Evolutionary conservation across 2,329 filamentous ascomycete genomes (phyloP).

Genomic region (Fusarium foetens): DNA sequence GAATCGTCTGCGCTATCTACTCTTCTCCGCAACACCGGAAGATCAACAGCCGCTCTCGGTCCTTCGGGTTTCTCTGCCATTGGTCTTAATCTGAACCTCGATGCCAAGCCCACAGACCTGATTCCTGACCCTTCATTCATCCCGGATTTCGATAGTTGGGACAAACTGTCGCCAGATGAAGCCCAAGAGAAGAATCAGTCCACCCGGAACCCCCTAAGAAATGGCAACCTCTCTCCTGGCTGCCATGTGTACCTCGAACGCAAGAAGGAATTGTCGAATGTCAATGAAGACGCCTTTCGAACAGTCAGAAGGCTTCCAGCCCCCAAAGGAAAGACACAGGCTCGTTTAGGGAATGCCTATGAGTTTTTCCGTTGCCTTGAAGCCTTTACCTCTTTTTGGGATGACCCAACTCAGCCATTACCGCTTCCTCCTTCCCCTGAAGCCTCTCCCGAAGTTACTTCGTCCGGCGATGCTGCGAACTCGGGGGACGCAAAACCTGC

Average conservation of each 20-base stretch:
- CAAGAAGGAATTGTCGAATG: slow-evolving; percentile 64
- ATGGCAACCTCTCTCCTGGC: slow-evolving; percentile 66
- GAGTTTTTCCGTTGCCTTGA: slow-evolving; percentile 74
- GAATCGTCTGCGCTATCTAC: slow-evolving; percentile 55
- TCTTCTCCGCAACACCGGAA: slow-evolving; percentile 64
- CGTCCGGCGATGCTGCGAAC: slow-evolving; percentile 10
- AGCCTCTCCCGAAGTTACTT: slow-evolving; percentile 38
- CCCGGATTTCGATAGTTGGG: slow-evolving; percentile 65
- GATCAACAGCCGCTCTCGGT: slow-evolving; percentile 53
- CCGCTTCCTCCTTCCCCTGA: slow-evolving; percentile 50
- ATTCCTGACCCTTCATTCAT: slow-evolving; percentile 64
- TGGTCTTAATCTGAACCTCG: slow-evolving; percentile 64
- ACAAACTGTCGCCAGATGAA: slow-evolving; percentile 59
- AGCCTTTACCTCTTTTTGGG: slow-evolving; percentile 68
- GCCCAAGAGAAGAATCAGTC: slow-evolving; percentile 59
- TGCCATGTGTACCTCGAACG: slow-evolving; percentile 68
- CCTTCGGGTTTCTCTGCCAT: slow-evolving; percentile 66
- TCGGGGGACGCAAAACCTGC: slow-evolving; percentile 21
- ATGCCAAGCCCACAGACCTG: slow-evolving; percentile 60
- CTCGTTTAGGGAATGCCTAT: slow-evolving; percentile 70
- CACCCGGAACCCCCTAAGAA: slow-evolving; percentile 61
- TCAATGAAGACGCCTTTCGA: slow-evolving; percentile 69
- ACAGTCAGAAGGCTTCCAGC: slow-evolving; percentile 68
- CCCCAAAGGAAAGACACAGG: slow-evolving; percentile 62
- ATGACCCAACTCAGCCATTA: slow-evolving; percentile 62